phyloP scores from a whole-genome alignment of 257 asterid genomes.

The Solanum pennellii region DNA sequence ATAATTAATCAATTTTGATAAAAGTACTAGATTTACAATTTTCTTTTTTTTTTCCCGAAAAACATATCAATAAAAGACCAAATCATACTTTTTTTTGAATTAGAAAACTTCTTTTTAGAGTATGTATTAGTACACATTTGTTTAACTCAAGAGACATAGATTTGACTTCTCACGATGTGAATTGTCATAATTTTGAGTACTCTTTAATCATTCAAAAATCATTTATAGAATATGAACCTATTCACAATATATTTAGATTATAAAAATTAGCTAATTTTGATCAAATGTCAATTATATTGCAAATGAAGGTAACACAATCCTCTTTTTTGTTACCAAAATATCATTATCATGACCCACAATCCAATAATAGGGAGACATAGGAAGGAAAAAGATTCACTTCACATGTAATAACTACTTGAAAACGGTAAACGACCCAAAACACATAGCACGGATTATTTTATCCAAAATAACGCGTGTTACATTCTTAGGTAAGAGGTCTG shows the following conservation, averaged over 20 bases:
- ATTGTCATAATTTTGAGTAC: not conserved
- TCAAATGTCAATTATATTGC: not conserved
- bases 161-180: not conserved
- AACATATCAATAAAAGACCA: not conserved
- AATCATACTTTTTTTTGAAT: not conserved
- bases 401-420: not conserved
- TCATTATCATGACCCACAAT: not conserved
- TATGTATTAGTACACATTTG: not conserved
- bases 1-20: too few species aligned
- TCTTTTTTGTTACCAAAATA: not conserved
- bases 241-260: not conserved
- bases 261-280: not conserved
- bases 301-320: not conserved
- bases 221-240: not conserved
- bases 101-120: not conserved
- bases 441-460: not conserved
- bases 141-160: not conserved
- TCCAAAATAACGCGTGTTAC: too few species aligned
- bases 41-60: not conserved
- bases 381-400: not conserved
- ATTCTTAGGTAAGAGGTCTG: not conserved
- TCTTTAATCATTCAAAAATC: not conserved
- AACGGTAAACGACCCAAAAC: not conserved
- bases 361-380: not conserved
- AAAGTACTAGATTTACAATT: not conserved